phyloP scores from a whole-genome alignment of 352 stramenopile species.

The Phytophthora vignae region DNA sequence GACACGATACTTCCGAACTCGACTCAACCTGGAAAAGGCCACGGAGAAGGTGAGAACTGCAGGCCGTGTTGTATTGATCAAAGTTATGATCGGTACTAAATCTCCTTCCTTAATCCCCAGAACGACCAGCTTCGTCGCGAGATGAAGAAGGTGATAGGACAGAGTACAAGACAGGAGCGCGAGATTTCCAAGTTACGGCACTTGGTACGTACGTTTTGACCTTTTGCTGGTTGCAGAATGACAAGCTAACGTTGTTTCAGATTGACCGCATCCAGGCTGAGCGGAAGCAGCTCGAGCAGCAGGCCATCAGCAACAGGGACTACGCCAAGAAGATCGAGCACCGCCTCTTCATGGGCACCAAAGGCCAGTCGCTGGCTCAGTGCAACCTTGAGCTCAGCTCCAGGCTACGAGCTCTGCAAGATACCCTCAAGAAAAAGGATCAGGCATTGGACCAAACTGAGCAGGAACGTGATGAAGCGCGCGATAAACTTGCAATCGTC shows the following conservation, averaged over 20 bases:
- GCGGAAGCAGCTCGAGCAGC: constrained; percentile 78
- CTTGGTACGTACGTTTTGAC: constrained; percentile 36
- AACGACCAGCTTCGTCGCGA: constrained; percentile 68
- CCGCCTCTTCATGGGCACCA: constrained; percentile 81
- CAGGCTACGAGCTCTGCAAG: constrained; percentile 53
- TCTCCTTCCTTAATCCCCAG: constrained; percentile 17
- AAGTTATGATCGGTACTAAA: background rate
- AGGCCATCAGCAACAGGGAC: constrained; percentile 84
- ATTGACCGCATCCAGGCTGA: constrained; percentile 80
- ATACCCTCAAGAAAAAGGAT: constrained; percentile 37
- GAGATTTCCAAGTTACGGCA: constrained; percentile 74
- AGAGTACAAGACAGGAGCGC: constrained; percentile 58
- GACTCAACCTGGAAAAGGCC: constrained; percentile 72
- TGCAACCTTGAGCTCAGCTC: constrained; percentile 67
- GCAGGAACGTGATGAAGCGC: constrained; percentile 47
- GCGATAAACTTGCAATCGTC: constrained; percentile 71
- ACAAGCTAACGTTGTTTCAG: constrained; percentile 23
- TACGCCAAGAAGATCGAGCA: constrained; percentile 90
- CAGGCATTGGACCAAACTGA: constrained; percentile 30
- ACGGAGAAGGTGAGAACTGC: constrained; percentile 55
- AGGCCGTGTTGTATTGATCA: background rate
- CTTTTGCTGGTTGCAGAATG: background rate
- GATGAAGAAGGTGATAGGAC: constrained; percentile 47
- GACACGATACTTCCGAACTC: constrained; percentile 81
- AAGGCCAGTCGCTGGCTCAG: constrained; percentile 68